Conservation (phyloP, 305 asterid genomes). For the Plantago coronopus region DNA sequence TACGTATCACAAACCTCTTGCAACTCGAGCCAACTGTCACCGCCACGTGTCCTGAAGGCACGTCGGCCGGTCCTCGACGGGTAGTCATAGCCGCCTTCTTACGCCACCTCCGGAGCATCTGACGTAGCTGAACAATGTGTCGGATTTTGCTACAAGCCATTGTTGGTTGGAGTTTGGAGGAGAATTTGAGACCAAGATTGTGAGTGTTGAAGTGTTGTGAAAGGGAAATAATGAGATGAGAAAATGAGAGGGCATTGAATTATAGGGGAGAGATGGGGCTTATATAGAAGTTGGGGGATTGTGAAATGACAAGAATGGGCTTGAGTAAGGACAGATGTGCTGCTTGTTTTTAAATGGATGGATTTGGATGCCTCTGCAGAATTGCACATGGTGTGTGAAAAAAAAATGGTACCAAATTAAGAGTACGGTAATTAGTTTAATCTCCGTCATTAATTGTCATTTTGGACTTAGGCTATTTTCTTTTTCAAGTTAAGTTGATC, state of each 20-base stretch:
- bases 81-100: slow-evolving; percentile 50
- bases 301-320: slow-evolving; percentile 33
- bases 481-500: too few relatives aligned
- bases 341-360: slow-evolving; percentile 5
- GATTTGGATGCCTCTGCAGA: not conserved
- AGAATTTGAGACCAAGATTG: not conserved
- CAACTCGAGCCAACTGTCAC: slow-evolving; percentile 53
- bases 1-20: slow-evolving; percentile 56
- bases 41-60: slow-evolving; percentile 78
- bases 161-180: not conserved
- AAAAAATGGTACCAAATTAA: slow-evolving; percentile 4
- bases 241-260: slow-evolving; percentile 30
- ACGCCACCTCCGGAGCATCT: slow-evolving; percentile 75
- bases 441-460: too few relatives aligned
- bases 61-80: slow-evolving; percentile 50
- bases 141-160: slow-evolving; percentile 90
- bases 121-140: slow-evolving; percentile 67
- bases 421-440: slow-evolving; percentile 12
- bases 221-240: slow-evolving; percentile 1
- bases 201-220: not conserved
- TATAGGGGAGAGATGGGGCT: slow-evolving; percentile 13
- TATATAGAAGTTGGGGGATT: slow-evolving; percentile 35
- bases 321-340: not conserved
- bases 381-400: slow-evolving; percentile 6
- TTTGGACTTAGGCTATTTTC: too few relatives aligned